phyloP scores from a whole-genome alignment of 2,329 filamentous ascomycete genomes.

The Paramyrothecium roridum region DNA sequence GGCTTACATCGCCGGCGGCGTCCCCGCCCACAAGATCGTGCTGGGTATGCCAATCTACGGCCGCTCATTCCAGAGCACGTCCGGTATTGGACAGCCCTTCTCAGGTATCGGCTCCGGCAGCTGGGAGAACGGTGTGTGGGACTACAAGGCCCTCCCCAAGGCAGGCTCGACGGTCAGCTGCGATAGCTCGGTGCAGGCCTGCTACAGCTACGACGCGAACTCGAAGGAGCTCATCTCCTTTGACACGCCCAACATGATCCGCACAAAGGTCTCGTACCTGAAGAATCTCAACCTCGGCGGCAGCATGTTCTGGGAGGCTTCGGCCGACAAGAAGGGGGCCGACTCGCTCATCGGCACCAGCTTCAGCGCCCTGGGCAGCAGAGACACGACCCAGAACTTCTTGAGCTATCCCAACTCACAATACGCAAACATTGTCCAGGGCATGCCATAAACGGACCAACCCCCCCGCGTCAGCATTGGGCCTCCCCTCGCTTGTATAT shows the following conservation, averaged over 20 bases:
- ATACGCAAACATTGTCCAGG: conserved; percentile 48
- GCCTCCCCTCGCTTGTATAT: background rate
- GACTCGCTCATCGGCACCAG: conserved; percentile 58
- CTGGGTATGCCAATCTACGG: conserved; percentile 69
- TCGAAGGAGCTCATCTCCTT: conserved; percentile 68
- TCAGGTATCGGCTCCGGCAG: conserved; percentile 62
- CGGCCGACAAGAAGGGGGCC: conserved; percentile 58
- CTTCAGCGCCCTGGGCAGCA: conserved; percentile 34
- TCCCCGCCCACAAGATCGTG: conserved; percentile 65
- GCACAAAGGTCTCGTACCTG: conserved; percentile 64
- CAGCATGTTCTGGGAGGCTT: conserved; percentile 84
- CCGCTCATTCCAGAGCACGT: conserved; percentile 35
- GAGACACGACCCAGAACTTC: conserved; percentile 46
- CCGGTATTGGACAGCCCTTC: conserved; percentile 64
- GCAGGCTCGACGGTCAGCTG: conserved; percentile 54
- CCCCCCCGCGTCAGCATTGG: background rate
- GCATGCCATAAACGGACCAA: conserved; percentile 6
- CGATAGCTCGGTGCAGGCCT: conserved; percentile 57
- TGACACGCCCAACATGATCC: conserved; percentile 59
- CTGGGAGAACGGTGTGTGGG: conserved; percentile 75
- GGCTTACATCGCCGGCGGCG: conserved; percentile 61
- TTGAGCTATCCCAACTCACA: conserved; percentile 50
- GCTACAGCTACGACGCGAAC: conserved; percentile 65
- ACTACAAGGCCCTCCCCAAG: conserved; percentile 74
- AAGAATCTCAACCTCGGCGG: conserved; percentile 62